Evolutionary conservation across 306 rosid genomes (phyloP).

Genomic region (Lathyrus sativus): DNA sequence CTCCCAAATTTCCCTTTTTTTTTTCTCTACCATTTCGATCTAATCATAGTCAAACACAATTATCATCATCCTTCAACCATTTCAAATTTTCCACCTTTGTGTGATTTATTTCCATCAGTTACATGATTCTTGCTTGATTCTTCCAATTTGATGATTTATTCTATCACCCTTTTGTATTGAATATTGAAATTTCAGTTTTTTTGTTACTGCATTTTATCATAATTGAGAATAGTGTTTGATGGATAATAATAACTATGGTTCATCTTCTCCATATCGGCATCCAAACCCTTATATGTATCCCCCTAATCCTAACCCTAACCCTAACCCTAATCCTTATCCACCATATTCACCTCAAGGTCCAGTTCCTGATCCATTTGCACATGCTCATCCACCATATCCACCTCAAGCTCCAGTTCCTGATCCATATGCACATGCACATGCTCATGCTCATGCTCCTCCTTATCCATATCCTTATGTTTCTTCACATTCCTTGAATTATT

Average conservation of each 20-base stretch:
- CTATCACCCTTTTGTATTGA: slow-evolving; percentile 12
- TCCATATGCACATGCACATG: slow-evolving; percentile 34
- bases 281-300: slow-evolving; percentile 47
- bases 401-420: slow-evolving; percentile 40
- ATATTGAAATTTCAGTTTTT: background rate
- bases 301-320: slow-evolving; percentile 39
- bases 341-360: slow-evolving; percentile 51
- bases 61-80: too few species aligned
- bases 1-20: background rate
- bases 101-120: slow-evolving; percentile 14
- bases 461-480: slow-evolving; percentile 42
- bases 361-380: slow-evolving; percentile 38
- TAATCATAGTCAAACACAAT: slow-evolving; percentile 2
- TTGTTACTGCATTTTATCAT: background rate
- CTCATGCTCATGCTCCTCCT: slow-evolving; percentile 23
- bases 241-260: slow-evolving; percentile 50
- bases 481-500: slow-evolving; percentile 49
- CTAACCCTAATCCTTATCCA: slow-evolving; percentile 33
- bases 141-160: slow-evolving; percentile 18
- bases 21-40: background rate
- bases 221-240: slow-evolving; percentile 30
- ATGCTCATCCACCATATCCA: slow-evolving; percentile 50
- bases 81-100: background rate
- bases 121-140: background rate
- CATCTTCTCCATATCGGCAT: slow-evolving; percentile 42